Evolutionary conservation across 2,329 filamentous ascomycete genomes (phyloP).

Genomic region (Ascosphaera acerosa): DNA sequence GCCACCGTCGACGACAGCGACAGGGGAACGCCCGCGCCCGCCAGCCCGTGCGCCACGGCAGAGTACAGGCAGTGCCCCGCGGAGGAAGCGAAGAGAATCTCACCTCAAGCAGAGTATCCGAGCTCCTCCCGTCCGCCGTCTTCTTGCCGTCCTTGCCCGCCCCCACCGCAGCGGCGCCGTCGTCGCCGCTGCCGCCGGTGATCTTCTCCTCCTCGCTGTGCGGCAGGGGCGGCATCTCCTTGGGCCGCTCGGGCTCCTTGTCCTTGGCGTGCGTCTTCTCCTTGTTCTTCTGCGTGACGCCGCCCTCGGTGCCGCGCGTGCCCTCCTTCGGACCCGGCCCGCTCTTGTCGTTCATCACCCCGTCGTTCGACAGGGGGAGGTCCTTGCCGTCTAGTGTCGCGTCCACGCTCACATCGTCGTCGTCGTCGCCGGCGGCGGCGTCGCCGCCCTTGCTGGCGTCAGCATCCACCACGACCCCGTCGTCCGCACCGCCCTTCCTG

Average conservation of each 20-base stretch:
- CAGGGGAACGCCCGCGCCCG: too few species aligned
- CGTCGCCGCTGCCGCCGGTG: conserved; percentile 11
- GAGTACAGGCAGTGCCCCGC: too few species aligned
- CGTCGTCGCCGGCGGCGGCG: conserved; percentile 7
- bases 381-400: conserved; percentile 17
- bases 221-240: conserved; percentile 59
- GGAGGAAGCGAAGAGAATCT: too few species aligned
- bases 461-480: too few species aligned
- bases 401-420: conserved; percentile 10
- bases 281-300: conserved; percentile 70
- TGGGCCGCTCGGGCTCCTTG: conserved; percentile 60
- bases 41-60: too few species aligned
- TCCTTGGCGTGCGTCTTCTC: conserved; percentile 43
- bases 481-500: conserved; percentile 14
- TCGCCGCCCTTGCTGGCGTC: too few species aligned
- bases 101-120: too few species aligned
- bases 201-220: conserved; percentile 56
- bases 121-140: too few species aligned
- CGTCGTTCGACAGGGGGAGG: conserved; percentile 36
- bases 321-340: conserved; percentile 54
- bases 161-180: too few species aligned
- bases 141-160: too few species aligned
- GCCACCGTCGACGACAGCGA: too few species aligned
- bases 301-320: conserved; percentile 68
- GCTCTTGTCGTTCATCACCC: conserved; percentile 81